phyloP scores from a whole-genome alignment of 164 flowering plant species.

The Sextonia rubra region DNA sequence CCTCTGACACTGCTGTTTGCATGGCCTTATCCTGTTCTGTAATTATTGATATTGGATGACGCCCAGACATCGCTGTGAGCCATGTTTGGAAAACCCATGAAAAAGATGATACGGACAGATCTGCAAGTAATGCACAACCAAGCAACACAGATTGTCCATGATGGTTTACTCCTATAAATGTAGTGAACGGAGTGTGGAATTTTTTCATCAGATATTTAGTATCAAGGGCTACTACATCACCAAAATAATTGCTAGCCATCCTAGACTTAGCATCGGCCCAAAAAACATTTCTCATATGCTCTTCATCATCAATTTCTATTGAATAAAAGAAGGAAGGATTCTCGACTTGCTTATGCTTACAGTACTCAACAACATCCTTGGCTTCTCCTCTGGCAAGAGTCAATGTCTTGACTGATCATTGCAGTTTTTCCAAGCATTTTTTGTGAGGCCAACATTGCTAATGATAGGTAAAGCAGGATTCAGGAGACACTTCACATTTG shows the following conservation, averaged over 20 bases:
- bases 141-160: conserved; percentile 15
- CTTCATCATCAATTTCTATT: conserved; percentile 13
- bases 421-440: background rate
- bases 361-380: conserved; percentile 5
- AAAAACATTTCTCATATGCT: conserved; percentile 10
- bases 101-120: conserved; percentile 6
- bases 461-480: background rate
- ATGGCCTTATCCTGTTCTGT: conserved; percentile 13
- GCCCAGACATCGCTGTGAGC: conserved; percentile 15
- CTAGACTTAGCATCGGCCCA: conserved; percentile 14
- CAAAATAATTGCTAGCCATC: conserved; percentile 12
- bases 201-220: conserved; percentile 6
- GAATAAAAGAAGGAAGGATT: conserved; percentile 17
- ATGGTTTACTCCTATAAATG: conserved; percentile 14
- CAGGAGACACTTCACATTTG: background rate
- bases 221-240: conserved; percentile 12
- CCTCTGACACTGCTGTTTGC: conserved; percentile 13
- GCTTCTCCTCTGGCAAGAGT: conserved; percentile 6
- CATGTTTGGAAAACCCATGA: conserved; percentile 15
- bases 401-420: background rate
- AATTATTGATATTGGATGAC: conserved; percentile 9
- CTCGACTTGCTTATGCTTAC: conserved; percentile 11
- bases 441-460: conserved; percentile 2
- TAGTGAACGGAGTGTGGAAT: conserved; percentile 10
- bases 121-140: conserved; percentile 15